Conservation (phyloP, 345 rosid species). For the Brassica napus region DNA sequence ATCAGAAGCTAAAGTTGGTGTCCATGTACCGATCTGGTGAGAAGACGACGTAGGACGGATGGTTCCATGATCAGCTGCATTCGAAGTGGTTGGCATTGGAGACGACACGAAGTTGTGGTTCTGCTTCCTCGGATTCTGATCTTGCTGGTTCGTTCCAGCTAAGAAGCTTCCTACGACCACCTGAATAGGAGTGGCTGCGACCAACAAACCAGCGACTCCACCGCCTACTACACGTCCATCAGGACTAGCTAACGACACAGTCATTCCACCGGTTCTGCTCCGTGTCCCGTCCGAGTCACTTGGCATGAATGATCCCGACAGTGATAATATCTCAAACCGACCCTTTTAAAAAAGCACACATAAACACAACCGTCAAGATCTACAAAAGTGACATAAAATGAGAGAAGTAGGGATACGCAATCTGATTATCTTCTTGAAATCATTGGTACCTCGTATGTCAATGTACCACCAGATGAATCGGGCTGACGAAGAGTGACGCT, state of each 20-base stretch:
- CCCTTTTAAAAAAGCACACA: slow-evolving; percentile 49
- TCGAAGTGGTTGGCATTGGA: slow-evolving; percentile 38
- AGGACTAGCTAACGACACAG: slow-evolving; percentile 85
- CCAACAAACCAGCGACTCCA: slow-evolving; percentile 80
- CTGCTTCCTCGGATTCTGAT: slow-evolving; percentile 62
- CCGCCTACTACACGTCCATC: slow-evolving; percentile 97
- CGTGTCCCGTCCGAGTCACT: slow-evolving; percentile 74
- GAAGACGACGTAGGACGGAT: slow-evolving; percentile 26
- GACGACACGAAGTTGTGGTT: slow-evolving; percentile 47
- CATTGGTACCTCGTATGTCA: slow-evolving; percentile 80
- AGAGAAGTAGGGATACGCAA: not conserved
- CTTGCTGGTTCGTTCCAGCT: slow-evolving; percentile 62
- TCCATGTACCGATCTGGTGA: slow-evolving; percentile 23
- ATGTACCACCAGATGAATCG: slow-evolving; percentile 95
- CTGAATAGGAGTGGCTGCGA: slow-evolving; percentile 94
- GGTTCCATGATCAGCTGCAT: slow-evolving; percentile 45
- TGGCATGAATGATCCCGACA: slow-evolving; percentile 96
- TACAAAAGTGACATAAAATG: not conserved
- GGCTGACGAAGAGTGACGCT: slow-evolving; percentile 94
- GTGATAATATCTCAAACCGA: slow-evolving; percentile 87
- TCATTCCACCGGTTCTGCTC: slow-evolving; percentile 95
- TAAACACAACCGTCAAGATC: slow-evolving; percentile 4
- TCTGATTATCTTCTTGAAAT: not conserved
- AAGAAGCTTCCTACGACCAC: slow-evolving; percentile 91
- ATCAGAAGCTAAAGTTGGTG: slow-evolving; percentile 26